A percentile compares a stretch with the other conserved stretches of the same genome.
These are phyloP conservation scores for Mesotaenium endlicherianum DNA, from an alignment of 139 green algal species.

Conservation along the genomic window DNA sequence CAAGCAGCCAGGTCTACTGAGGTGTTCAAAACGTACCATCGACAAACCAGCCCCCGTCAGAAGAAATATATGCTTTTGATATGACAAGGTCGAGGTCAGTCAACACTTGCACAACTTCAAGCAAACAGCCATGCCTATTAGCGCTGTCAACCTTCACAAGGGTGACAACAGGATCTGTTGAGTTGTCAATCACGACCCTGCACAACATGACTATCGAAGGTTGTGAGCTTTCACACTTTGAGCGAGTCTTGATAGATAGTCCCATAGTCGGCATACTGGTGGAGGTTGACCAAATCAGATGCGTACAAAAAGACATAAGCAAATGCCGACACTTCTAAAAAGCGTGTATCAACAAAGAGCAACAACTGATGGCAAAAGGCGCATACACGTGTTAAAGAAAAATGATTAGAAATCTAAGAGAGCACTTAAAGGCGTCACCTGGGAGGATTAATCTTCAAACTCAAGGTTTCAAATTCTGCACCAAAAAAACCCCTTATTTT, in stretches of 20 bases:
- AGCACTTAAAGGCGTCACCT: neutral
- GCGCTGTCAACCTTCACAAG: slow-evolving; percentile 75
- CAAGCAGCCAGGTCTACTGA: no score
- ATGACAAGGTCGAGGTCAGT: slow-evolving; percentile 89
- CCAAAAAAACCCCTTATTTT: neutral
- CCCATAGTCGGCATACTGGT: no score
- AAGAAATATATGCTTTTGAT: slow-evolving; percentile 76
- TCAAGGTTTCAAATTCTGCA: slow-evolving; percentile 23
- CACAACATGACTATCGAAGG: no score
- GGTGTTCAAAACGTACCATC: slow-evolving; percentile 62
- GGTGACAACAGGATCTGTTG: slow-evolving; percentile 22
- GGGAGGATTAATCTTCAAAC: slow-evolving; percentile 27
- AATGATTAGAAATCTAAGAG: neutral
- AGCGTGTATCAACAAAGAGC: no score
- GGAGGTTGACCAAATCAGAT: no score
- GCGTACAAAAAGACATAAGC: no score
- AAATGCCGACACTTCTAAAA: no score
- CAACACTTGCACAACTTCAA: slow-evolving; percentile 94
- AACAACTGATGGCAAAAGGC: no score
- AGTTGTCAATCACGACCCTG: slow-evolving; percentile 45
- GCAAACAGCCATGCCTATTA: slow-evolving; percentile 90
- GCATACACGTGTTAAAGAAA: no score
- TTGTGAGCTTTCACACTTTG: no score
- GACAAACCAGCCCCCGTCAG: slow-evolving; percentile 94
- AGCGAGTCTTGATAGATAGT: no score